Percentiles rank a stretch among this genome's conserved stretches.
These are phyloP conservation scores for Licmophora abbreviata DNA, from an alignment of 108 stramenopile species.

Conservation along the genomic window DNA sequence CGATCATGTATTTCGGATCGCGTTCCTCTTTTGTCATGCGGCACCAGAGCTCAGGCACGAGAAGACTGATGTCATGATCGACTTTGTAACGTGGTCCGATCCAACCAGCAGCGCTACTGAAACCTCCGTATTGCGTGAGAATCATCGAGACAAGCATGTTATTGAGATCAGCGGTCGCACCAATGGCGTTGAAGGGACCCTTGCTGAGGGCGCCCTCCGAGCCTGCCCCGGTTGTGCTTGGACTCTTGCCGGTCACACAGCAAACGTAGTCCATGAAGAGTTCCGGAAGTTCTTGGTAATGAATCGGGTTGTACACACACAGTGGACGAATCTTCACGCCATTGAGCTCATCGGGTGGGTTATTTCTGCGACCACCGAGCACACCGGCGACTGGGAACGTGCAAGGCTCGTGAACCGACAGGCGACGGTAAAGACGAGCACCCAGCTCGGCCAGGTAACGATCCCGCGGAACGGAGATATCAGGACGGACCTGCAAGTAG, in stretches of 20 bases:
- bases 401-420: conserved; percentile 31
- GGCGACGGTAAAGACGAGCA: conserved; percentile 35
- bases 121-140: conserved; percentile 42
- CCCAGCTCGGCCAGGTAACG: conserved; percentile 46
- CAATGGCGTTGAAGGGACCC: conserved; percentile 52
- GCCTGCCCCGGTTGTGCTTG: conserved; percentile 46
- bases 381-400: conserved; percentile 52
- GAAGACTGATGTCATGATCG: conserved; percentile 43
- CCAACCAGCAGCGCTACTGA: conserved; percentile 41
- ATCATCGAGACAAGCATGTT: conserved; percentile 48
- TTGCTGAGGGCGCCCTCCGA: conserved; percentile 43
- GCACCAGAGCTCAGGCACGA: conserved; percentile 50
- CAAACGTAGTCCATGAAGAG: conserved; percentile 51
- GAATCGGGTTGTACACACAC: conserved; percentile 47
- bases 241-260: conserved; percentile 47
- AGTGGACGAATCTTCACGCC: conserved; percentile 42
- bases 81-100: conserved; percentile 47
- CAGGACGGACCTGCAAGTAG: conserved; percentile 48
- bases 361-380: conserved; percentile 43
- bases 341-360: conserved; percentile 50
- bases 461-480: conserved; percentile 28
- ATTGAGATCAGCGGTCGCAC: conserved; percentile 48
- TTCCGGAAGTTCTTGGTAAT: conserved; percentile 50
- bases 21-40: conserved; percentile 47
- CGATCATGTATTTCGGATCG: conserved; percentile 28